A percentile compares a stretch with the other conserved stretches of the same genome.
Evolutionary conservation across 371 early-diverging fungal species (phyloP).

Genomic region (Haplosporangium sp.): DNA sequence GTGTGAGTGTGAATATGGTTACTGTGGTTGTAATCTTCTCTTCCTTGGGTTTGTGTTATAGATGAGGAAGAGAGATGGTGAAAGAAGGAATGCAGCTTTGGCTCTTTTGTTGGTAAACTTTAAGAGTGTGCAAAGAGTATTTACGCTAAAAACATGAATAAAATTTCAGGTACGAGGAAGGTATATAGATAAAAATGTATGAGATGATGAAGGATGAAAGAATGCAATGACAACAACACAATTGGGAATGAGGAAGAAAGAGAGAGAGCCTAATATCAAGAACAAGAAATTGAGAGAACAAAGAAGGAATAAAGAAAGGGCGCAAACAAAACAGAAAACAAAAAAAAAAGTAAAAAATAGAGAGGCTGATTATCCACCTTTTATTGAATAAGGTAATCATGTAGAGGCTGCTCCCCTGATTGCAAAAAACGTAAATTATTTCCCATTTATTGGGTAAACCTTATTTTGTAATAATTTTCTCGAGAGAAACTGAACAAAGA

Average conservation of each 20-base stretch:
- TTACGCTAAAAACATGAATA: no score
- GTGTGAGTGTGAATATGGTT: not conserved
- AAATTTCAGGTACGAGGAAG: not conserved
- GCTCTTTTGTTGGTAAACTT: no score
- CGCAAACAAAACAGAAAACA: not conserved
- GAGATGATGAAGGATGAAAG: not conserved
- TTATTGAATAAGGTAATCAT: not conserved
- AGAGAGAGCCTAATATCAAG: not conserved
- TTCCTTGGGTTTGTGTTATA: no score
- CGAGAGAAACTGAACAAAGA: not conserved
- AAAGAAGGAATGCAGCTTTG: not conserved
- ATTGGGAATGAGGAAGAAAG: not conserved
- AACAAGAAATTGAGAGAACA: not conserved
- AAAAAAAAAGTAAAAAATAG: not conserved
- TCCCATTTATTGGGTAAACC: not conserved
- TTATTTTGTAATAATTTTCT: not conserved
- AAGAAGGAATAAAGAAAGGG: conserved; percentile 7
- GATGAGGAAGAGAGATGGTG: not conserved
- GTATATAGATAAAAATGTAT: not conserved
- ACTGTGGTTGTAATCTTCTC: no score
- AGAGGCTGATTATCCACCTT: not conserved
- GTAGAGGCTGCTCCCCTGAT: not conserved
- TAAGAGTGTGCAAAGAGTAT: no score
- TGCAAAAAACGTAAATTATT: not conserved
- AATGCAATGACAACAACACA: not conserved